Evolutionary conservation across 2,329 filamentous ascomycete genomes (phyloP), one percentile per base, ranked within the genome.

Genomic region (Sclerotinia minor): DNA sequence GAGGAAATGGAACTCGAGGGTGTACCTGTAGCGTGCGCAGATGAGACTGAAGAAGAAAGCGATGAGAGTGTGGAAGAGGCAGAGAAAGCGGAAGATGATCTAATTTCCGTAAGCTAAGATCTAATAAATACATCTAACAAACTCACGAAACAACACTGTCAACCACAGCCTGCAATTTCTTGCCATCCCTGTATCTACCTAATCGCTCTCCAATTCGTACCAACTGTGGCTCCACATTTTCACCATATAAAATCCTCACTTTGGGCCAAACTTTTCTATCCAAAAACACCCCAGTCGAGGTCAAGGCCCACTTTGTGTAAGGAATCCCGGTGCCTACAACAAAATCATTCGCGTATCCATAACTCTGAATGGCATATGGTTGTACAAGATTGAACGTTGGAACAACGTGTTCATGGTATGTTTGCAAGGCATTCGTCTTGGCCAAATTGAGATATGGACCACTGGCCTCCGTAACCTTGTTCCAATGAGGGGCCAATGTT

Each of bases 211-310:
- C 92, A 75, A 99, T 98, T 74, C 93, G 92, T 67, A 94, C 86
- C 19, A 99, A 84, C 79, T 99, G 96, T 19, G 96, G 96, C 80
- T 98, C 94, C 4, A 99, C 94, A 74, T 96, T 97, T 76, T 97
- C 89, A 15, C 89, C 86, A 76, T 98, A 98, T 6, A 97, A 81
- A 19, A 91, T 84, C 35, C 90, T 87, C 15, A 97, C 71, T 71
- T 90, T 89, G 2, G 94, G 94, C 89, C 92, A 95, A 21, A 98
- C 81, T 2, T 88, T 89, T 58, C 87, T 86, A 68, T 92, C 87
- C 45, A 96, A 80, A 75, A 97, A 94, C 17, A 84, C 80, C 68
- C 87, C 86, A 0, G 86, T 85, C 69, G 87, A 87, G 67, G 87
- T 87, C 84, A 90, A 92, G 3, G 86, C 86, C 82, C 87, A 91